phyloP scores from a whole-genome alignment of 2,329 filamentous ascomycete species.

The Coniochaeta prunicola region DNA sequence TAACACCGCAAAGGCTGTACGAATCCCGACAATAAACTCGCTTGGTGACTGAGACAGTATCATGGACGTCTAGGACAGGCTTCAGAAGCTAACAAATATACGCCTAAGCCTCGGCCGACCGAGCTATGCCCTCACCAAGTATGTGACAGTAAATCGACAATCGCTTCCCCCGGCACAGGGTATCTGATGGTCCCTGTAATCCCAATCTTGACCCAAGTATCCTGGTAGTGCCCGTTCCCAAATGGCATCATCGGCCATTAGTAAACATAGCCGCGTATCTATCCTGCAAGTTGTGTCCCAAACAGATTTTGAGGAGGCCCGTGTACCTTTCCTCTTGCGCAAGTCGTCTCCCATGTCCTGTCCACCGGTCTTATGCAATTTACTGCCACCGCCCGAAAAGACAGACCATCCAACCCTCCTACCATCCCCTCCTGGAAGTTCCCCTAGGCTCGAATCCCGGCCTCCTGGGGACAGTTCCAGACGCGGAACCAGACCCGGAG shows the following conservation, averaged over 20 bases:
- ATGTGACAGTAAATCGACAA: background rate
- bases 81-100: background rate
- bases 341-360: no score
- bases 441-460: slow-evolving; percentile 14
- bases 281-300: background rate
- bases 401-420: background rate
- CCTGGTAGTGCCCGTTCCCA: background rate
- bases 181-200: background rate
- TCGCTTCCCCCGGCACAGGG: background rate
- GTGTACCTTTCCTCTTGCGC: no score
- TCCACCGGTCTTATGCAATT: no score
- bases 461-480: slow-evolving; percentile 1
- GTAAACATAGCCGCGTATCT: background rate
- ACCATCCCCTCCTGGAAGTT: slow-evolving; percentile 15
- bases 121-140: background rate
- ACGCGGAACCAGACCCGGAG: background rate
- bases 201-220: background rate
- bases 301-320: no score
- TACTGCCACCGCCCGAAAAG: no score
- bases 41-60: background rate
- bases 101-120: background rate
- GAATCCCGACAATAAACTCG: no score
- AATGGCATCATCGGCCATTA: background rate
- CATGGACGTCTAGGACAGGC: background rate
- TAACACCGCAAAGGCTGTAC: no score